These are phyloP conservation scores for Dioscorea alata DNA, from an alignment of 106 monocot species.

Conservation along the genomic window DNA sequence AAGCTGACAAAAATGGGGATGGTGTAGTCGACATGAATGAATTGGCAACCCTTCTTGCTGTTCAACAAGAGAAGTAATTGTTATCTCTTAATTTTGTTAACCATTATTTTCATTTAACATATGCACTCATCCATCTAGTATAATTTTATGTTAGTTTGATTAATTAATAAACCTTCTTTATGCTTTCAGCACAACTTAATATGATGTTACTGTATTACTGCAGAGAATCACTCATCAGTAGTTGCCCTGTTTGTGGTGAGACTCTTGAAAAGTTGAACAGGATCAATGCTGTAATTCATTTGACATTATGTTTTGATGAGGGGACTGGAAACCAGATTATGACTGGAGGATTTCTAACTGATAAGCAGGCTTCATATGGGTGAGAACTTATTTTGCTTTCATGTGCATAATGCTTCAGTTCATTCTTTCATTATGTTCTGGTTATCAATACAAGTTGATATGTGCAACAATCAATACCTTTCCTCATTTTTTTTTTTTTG, in stretches of 20 bases:
- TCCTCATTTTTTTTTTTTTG: too few relatives aligned
- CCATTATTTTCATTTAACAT: neutral
- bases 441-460: too few relatives aligned
- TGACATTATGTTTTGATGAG: slow-evolving; percentile 96
- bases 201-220: slow-evolving; percentile 6
- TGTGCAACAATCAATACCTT: too few relatives aligned
- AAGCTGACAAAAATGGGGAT: slow-evolving; percentile 88
- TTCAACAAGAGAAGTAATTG: slow-evolving; percentile 79
- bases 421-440: neutral
- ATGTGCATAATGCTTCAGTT: neutral
- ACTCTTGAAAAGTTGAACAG: slow-evolving; percentile 66
- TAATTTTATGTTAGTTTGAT: too few relatives aligned
- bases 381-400: slow-evolving; percentile 22
- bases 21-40: slow-evolving; percentile 86
- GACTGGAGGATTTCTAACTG: slow-evolving; percentile 98
- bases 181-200: neutral
- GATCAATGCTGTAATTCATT: slow-evolving; percentile 87
- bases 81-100: neutral
- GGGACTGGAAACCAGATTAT: slow-evolving; percentile 97
- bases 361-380: slow-evolving; percentile 94
- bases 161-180: too few relatives aligned
- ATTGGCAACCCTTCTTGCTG: slow-evolving; percentile 57
- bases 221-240: slow-evolving; percentile 91
- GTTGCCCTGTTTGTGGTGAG: slow-evolving; percentile 95
- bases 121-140: neutral